Conservation (phyloP, 768 basidiomycete species). For the Cytidiella melzeri region DNA sequence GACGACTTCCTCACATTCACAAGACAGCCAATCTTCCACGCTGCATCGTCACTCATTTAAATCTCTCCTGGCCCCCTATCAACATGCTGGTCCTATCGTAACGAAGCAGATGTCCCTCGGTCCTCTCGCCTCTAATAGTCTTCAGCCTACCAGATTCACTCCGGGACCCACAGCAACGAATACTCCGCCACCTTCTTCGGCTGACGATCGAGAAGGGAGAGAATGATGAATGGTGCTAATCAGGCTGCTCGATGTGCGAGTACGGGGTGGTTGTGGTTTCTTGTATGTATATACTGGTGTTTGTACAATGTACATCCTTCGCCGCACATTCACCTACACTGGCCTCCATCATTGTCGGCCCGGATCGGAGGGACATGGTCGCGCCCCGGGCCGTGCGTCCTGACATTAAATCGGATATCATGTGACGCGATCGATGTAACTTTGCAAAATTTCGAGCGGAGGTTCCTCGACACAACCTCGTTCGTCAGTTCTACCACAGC, state of each 20-base stretch:
- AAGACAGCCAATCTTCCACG: no score
- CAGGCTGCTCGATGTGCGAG: background rate
- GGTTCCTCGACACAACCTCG: background rate
- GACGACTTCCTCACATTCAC: no score
- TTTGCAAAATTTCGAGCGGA: slow-evolving; percentile 8
- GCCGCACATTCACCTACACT: no score
- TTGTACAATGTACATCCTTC: background rate
- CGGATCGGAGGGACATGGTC: background rate
- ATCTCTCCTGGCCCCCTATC: no score
- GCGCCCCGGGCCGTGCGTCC: background rate
- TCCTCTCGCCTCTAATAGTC: slow-evolving; percentile 17
- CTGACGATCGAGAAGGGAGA: background rate
- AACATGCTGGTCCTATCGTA: slow-evolving; percentile 12
- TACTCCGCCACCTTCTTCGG: background rate
- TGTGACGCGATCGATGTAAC: slow-evolving; percentile 13
- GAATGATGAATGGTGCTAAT: background rate
- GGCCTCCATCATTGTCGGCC: no score
- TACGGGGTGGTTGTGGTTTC: background rate
- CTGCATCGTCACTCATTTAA: no score
- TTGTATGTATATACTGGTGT: background rate
- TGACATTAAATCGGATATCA: slow-evolving; percentile 5
- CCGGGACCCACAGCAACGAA: background rate
- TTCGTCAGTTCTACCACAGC: background rate
- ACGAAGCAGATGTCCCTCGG: slow-evolving; percentile 18
- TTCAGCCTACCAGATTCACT: slow-evolving; percentile 6